Base-by-base conservation (phyloP, 257 asterid genomes). In the Salvia hispanica region DNA sequence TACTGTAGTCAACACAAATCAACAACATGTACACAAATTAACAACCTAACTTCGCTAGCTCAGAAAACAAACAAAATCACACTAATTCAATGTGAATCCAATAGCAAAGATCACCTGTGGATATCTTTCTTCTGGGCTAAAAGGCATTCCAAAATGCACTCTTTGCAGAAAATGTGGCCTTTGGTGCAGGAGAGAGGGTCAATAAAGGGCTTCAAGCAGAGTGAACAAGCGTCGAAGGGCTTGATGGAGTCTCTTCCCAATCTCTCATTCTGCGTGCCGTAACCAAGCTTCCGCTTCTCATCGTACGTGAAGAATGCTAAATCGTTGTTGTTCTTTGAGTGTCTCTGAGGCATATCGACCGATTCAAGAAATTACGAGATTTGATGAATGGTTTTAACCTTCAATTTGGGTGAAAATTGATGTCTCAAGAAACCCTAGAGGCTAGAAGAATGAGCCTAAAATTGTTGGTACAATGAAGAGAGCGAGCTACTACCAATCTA, bases 271-370 rank as follows among this genome's bases (percentile, higher is more conserved):
- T 94, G 97, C 52, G 96, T 91, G 5, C 99, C 99, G 58, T 91
- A 91, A 21, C 99, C 99, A 12, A 94, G 82, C 84, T 94, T 91
- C 79, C 89, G 84, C 89, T 91, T 94, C 95, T 94, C 99, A 73
- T 88, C 97, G 72, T 94, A 91, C 9, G 99, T 94, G 80, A 94
- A 94, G 83, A 81, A 88, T 1, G 99, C 99, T 58, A 94, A 80
- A 79, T 94, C 99, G 67, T 94, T 94, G 77, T 94, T 94, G n/a
- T 94, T 94, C 88, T 94, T 94, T 53, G 97, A 93, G 82, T 93
- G 99, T 75, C 99, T 81, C 80, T 93, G 97, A 72, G 99, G 97
- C 97, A 93, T 93, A 28, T 69, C 76, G 14, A 36, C 47, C 46
- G 18, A 21, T 33, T 3, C 7, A 40, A 37, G 9, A 28, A 18